These are phyloP conservation scores for Stagonosporopsis cucurbitacearum DNA, from an alignment of 2,329 filamentous ascomycete genomes.

Conservation along the genomic window DNA sequence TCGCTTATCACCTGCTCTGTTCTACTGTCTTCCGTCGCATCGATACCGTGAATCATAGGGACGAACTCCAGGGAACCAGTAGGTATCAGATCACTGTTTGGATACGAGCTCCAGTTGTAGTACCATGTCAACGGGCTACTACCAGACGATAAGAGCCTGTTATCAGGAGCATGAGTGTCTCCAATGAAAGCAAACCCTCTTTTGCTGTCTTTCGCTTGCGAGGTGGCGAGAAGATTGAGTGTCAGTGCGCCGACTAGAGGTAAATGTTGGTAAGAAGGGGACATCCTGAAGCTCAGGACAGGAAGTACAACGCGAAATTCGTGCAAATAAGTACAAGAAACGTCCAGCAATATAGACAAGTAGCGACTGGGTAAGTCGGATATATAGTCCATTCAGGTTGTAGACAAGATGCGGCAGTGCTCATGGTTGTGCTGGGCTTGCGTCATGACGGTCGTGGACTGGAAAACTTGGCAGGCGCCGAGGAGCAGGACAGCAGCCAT, in stretches of 20 bases:
- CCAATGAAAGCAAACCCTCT: slow-evolving; percentile 76
- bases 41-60: slow-evolving; percentile 78
- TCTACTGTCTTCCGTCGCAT: slow-evolving; percentile 49
- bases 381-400: slow-evolving; percentile 14
- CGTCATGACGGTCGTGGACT: slow-evolving; percentile 32
- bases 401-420: slow-evolving; percentile 26
- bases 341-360: not conserved
- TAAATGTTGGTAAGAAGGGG: slow-evolving; percentile 1
- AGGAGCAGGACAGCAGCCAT: slow-evolving; percentile 6
- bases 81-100: slow-evolving; percentile 61
- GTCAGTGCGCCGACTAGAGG: slow-evolving; percentile 5
- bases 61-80: slow-evolving; percentile 70
- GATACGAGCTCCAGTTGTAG: slow-evolving; percentile 74
- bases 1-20: slow-evolving; percentile 66
- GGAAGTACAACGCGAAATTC: not conserved
- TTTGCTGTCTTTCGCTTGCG: slow-evolving; percentile 60
- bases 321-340: not conserved
- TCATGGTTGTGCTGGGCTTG: slow-evolving; percentile 39
- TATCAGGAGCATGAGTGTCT: slow-evolving; percentile 60
- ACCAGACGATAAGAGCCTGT: slow-evolving; percentile 68
- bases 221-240: slow-evolving; percentile 19
- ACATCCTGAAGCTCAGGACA: not conserved
- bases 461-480: slow-evolving; percentile 38
- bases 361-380: slow-evolving; percentile 7
- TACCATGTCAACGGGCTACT: slow-evolving; percentile 77